These are phyloP conservation scores for Solanum gandarillasii DNA, from an alignment of 257 asterid species.

Conservation along the genomic window DNA sequence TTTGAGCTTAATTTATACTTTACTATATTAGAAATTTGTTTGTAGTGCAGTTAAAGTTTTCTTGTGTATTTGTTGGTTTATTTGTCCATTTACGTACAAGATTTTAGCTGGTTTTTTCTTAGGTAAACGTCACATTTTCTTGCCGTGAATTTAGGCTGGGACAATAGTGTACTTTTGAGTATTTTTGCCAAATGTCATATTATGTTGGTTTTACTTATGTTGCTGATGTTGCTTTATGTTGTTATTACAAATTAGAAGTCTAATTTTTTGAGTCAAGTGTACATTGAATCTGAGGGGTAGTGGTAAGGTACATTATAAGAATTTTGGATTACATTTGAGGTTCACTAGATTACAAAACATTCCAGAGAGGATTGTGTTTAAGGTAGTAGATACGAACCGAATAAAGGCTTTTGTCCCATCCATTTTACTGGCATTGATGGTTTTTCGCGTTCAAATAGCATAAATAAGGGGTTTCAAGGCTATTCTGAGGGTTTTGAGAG, in stretches of 20 bases:
- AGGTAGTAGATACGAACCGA: background rate
- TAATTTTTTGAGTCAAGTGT: background rate
- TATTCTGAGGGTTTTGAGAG: background rate
- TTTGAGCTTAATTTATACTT: background rate
- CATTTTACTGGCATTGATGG: background rate
- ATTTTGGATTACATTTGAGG: background rate
- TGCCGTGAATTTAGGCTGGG: background rate
- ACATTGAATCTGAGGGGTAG: background rate
- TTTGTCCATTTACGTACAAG: background rate
- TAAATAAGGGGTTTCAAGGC: background rate
- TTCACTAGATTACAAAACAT: background rate
- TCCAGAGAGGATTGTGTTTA: background rate
- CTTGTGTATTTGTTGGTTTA: background rate
- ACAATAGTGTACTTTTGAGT: background rate
- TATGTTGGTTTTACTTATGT: background rate
- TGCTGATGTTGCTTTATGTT: background rate
- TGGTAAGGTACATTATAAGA: background rate
- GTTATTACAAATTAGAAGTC: background rate
- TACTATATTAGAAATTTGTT: background rate
- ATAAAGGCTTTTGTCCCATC: background rate
- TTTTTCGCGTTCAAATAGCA: background rate
- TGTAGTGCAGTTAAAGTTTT: background rate
- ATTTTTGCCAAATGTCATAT: background rate
- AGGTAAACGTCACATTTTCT: conserved; percentile 1
- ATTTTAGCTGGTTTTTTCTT: background rate